Base-by-base conservation (phyloP, 192 early-diverging fungal species). In the Podila epigama region DNA sequence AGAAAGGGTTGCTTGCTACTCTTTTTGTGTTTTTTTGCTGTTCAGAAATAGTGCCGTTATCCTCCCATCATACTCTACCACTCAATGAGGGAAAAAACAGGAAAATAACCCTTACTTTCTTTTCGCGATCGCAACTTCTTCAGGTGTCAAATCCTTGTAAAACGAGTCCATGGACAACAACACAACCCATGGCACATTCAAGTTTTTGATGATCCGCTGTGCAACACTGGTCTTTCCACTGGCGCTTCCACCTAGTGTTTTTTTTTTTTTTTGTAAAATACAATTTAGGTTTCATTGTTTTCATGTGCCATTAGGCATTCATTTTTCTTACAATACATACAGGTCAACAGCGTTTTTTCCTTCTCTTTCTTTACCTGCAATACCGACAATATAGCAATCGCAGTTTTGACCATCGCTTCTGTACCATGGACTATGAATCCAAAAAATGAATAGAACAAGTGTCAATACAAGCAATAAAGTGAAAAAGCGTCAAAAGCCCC, bases 151-250 rank as follows among this genome's bases (percentile, higher is more conserved):
- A 20, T 84, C 75, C 60, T 93, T 95, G 84, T 98, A 98, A 73
- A 96, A 98, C 11, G 94, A 95, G 79, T 98, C 97, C 96, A 97
- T 98, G 60, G 91, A 95, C 51, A 98, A 54, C 40, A 97, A 85
- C 9, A 94, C 91, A 1, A 97, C 94, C 94, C 92, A 94, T 25
- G 91, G 92, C 1, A 91, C 89, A 60, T 91, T 88, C 50, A 94
- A 66, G 54, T 85, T 88, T 61, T 92, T 89, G 51, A 91, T 84
- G 57, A 94, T 92, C 50, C 89, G 81, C 79, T 89, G 84, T 3
- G 92, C 85, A 31, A 94, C 91, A 82, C 91, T 91, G 41, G 92
- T 94, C 78, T 94, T 94, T 42, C 92, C 92, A 81, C 92, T 94
- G 39, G 90, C 91, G 83, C 91, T 94, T 53, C 89, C 92, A 58